Conservation (phyloP, 1,139 yeast genomes). For the Kurtzmaniella quercitrusa region DNA sequence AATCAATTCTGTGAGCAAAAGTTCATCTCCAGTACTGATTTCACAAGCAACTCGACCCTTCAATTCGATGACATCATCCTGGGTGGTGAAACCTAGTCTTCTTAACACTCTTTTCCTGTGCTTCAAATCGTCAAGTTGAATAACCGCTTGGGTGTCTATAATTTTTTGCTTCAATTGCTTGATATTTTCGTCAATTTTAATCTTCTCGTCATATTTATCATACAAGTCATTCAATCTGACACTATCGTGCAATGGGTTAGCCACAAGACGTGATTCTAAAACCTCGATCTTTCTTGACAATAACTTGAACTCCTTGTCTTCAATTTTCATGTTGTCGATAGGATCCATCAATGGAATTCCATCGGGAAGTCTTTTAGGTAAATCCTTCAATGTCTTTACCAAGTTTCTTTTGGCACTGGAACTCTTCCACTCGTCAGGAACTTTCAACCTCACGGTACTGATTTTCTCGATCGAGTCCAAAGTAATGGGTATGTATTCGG, state of each 20-base stretch:
- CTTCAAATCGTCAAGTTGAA: constrained; percentile 89
- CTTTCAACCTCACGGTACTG: constrained; percentile 73
- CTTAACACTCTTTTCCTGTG: constrained; percentile 90
- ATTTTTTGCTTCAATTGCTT: constrained; percentile 62
- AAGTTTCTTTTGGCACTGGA: constrained; percentile 69
- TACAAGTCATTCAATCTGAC: constrained; percentile 61
- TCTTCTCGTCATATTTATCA: constrained; percentile 61
- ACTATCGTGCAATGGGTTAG: constrained; percentile 69
- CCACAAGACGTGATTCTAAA: constrained; percentile 64
- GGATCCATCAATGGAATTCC: constrained; percentile 91
- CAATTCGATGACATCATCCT: constrained; percentile 81
- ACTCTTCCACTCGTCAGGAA: constrained; percentile 77
- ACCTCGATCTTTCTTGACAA: constrained; percentile 77
- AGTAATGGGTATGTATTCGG: constrained; percentile 82
- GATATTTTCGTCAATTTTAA: constrained; percentile 57
- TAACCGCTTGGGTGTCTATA: constrained; percentile 80
- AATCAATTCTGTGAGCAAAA: constrained; percentile 82
- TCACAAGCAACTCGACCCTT: constrained; percentile 97
- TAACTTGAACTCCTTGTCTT: constrained; percentile 68
- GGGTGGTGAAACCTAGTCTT: constrained; percentile 75
- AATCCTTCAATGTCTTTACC: constrained; percentile 74
- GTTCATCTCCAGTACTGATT: constrained; percentile 91
- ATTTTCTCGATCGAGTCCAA: constrained; percentile 69
- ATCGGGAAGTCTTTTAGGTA: constrained; percentile 78
- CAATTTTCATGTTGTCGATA: constrained; percentile 84